phyloP scores from a whole-genome alignment of 306 rosid species.

The Prunus mongolica region DNA sequence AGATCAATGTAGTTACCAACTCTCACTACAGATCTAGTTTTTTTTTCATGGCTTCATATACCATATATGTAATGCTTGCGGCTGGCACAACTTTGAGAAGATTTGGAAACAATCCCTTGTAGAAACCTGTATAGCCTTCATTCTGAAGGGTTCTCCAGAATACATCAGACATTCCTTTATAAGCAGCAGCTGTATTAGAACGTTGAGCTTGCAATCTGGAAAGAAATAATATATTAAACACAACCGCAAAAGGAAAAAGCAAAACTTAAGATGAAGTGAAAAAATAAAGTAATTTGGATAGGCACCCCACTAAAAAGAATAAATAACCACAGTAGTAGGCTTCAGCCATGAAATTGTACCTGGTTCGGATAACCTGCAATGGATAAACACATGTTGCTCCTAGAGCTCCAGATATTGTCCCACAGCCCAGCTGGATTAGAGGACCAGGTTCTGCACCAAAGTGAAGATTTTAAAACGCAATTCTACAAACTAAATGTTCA shows the following conservation, averaged over 20 bases:
- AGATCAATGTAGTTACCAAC: slow-evolving; percentile 28
- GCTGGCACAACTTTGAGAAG: slow-evolving; percentile 93
- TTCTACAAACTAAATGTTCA: slow-evolving; percentile 8
- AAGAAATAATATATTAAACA: slow-evolving; percentile 21
- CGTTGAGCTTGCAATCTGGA: slow-evolving; percentile 91
- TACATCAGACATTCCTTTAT: slow-evolving; percentile 77
- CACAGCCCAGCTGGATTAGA: slow-evolving; percentile 88
- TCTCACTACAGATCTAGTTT: slow-evolving; percentile 61
- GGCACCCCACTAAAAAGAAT: not conserved
- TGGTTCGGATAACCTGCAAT: slow-evolving; percentile 84
- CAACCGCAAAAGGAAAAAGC: not conserved
- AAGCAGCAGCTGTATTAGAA: slow-evolving; percentile 29
- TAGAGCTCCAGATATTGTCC: slow-evolving; percentile 88
- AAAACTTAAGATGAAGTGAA: not conserved
- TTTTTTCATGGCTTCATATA: slow-evolving; percentile 82
- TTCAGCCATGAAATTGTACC: slow-evolving; percentile 43
- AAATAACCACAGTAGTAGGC: not conserved
- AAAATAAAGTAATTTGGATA: not conserved
- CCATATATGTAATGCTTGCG: slow-evolving; percentile 92
- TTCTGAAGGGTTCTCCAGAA: slow-evolving; percentile 72
- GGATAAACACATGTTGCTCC: slow-evolving; percentile 99
- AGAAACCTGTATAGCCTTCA: slow-evolving; percentile 83
- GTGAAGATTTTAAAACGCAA: slow-evolving; percentile 24
- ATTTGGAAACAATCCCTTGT: slow-evolving; percentile 91
- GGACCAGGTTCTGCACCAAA: slow-evolving; percentile 78